Evolutionary conservation across 495 filamentous ascomycete species (phyloP), one percentile per base, ranked within the genome.

Genomic region (Trichoderma reesei): DNA sequence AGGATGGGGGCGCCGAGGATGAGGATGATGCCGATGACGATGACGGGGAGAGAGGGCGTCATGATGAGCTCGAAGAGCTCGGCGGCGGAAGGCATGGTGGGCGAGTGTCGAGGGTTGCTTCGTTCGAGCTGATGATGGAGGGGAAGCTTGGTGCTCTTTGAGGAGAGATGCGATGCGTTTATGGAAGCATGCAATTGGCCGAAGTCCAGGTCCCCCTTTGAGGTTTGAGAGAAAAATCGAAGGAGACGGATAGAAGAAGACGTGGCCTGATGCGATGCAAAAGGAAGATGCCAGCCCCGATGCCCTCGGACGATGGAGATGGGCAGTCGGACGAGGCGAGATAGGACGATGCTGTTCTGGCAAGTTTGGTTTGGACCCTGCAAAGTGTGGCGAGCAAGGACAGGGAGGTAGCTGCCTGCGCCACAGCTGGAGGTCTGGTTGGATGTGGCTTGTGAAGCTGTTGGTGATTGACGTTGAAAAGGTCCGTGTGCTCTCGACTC

Each of bases 1-100:
- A 95, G 67, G 36, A 96, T 69, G 16, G 94, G 95, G 14, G 90
- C 72, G 16, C 88, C 73, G 63, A 97, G 75, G 46, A 88, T 86
- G 65, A 95, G 76, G 34, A 92, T 59, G 13, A 88, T 68, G 6
- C 90, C 86, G 70, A 91, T 72, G 54, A 83, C 70, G 61, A 97
- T 78, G 56, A 84, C 79, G 46, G 80, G 68, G 0, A 74, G 65
- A 10, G 83, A 82, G 0, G 85, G 84, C 33, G 72, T 79, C 62
- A 87, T 70, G 42, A 80, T 71, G 59, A 74, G 73, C 68, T 81
- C 76, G 68, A 79, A 51, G 67, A 70, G 51, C 42, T 36, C 31
- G 60, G 59, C 16, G 31, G 61, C 13, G 63, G 46, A 14, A 0
- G 31, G 39, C 61, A 62, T 62, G 61, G 39, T 13, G 51, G 51